Evolutionary conservation across 1,284 basidiomycete genomes (phyloP).

Genomic region (Bjerkandera adusta): DNA sequence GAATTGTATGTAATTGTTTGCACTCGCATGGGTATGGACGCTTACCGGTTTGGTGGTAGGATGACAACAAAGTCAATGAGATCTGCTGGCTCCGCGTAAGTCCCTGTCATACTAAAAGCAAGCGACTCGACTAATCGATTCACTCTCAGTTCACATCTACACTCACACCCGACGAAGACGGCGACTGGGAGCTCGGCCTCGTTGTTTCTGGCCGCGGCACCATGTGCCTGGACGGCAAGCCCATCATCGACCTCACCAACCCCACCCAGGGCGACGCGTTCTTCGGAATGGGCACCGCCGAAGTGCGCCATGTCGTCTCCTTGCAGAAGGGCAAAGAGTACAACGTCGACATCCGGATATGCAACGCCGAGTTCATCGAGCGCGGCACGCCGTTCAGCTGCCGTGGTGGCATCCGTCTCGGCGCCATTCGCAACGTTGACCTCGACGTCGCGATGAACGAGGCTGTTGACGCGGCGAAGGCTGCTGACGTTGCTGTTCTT

Average conservation of each 20-base stretch:
- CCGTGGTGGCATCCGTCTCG: conserved; percentile 42
- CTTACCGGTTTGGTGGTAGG: too few relatives aligned
- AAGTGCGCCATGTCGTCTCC: conserved; percentile 47
- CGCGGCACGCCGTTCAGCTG: conserved; percentile 13
- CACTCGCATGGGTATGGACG: background rate
- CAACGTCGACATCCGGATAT: conserved; percentile 57
- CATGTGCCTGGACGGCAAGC: conserved; percentile 58
- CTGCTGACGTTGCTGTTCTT: conserved; percentile 45
- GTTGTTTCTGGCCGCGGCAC: conserved; percentile 60
- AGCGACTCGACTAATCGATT: conserved; percentile 51
- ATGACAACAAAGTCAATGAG: conserved; percentile 43
- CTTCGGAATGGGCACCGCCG: conserved; percentile 49
- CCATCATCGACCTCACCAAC: conserved; percentile 69
- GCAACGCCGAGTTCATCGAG: conserved; percentile 47
- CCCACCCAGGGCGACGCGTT: conserved; percentile 61
- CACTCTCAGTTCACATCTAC: conserved; percentile 52
- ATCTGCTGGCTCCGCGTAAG: conserved; percentile 22
- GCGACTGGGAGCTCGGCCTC: conserved; percentile 63
- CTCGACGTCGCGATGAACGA: conserved; percentile 48
- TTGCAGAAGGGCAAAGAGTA: conserved; percentile 52
- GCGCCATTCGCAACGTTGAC: conserved; percentile 54
- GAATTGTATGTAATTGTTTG: conserved; percentile 33
- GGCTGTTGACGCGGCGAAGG: conserved; percentile 57
- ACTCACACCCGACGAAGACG: conserved; percentile 40
- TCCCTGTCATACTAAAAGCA: background rate